Evolutionary conservation across 352 stramenopile genomes (phyloP).

Genomic region (Phytopythium vexans): DNA sequence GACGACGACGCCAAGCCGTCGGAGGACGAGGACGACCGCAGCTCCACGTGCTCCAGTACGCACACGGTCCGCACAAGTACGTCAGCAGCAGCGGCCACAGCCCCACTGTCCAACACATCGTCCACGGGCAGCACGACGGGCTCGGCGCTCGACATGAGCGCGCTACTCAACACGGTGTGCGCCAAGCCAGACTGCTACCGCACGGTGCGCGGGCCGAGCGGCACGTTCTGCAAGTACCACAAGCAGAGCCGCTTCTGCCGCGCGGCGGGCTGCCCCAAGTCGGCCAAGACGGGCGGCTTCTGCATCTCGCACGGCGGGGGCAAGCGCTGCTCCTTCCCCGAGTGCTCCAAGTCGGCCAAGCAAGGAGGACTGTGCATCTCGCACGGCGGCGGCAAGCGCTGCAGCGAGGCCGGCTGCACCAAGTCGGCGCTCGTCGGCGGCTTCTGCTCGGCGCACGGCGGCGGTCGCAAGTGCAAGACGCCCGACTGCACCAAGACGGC

Average conservation of each 20-base stretch:
- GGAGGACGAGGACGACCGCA: conserved; percentile 26
- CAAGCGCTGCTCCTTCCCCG: conserved; percentile 62
- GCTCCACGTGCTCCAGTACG: conserved; percentile 4
- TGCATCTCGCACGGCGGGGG: conserved; percentile 74
- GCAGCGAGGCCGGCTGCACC: conserved; percentile 63
- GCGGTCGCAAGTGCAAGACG: conserved; percentile 71
- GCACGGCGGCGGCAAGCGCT: conserved; percentile 79
- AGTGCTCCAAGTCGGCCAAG: conserved; percentile 85
- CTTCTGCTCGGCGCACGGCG: conserved; percentile 81
- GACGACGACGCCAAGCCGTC: conserved; percentile 21
- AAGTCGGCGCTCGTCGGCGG: conserved; percentile 81
- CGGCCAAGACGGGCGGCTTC: conserved; percentile 75
- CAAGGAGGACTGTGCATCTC: conserved; percentile 80
- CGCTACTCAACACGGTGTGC: conserved; percentile 79
- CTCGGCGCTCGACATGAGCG: conserved; percentile 45
- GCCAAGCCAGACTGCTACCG: conserved; percentile 76
- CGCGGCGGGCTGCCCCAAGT: conserved; percentile 64
- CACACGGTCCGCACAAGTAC: too few species aligned
- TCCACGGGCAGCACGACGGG: conserved; percentile 21
- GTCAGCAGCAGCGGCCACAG: background rate
- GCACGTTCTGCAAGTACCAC: conserved; percentile 83
- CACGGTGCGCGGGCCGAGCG: conserved; percentile 59
- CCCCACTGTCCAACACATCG: conserved; percentile 6
- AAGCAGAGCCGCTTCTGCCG: conserved; percentile 81
- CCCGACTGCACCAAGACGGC: conserved; percentile 76